phyloP scores from a whole-genome alignment of 306 rosid genomes.

The Gastrolobium villosum region DNA sequence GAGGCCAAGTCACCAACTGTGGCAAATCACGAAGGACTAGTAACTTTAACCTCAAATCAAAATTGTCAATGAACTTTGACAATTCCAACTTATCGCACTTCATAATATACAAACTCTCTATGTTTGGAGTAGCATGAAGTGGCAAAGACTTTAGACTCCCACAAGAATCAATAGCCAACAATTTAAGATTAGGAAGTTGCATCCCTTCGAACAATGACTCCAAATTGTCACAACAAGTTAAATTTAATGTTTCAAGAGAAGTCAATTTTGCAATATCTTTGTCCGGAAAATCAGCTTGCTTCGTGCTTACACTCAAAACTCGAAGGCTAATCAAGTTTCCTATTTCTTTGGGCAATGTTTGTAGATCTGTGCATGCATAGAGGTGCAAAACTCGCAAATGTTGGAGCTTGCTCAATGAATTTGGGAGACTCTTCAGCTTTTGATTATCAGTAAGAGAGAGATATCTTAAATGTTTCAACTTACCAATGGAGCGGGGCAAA shows the following conservation, averaged over 20 bases:
- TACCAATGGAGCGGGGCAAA: neutral
- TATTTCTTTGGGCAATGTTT: neutral
- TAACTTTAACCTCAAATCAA: neutral
- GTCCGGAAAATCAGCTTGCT: neutral
- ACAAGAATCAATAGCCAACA: fast-evolving
- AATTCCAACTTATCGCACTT: neutral
- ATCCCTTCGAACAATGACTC: slow-evolving; percentile 1
- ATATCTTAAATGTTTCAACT: neutral
- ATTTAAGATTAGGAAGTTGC: neutral
- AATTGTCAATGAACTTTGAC: neutral
- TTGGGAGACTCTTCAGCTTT: neutral
- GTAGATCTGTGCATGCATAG: neutral
- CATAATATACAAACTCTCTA: neutral
- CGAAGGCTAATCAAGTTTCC: slow-evolving; percentile 21
- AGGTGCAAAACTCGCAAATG: neutral
- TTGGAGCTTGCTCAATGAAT: neutral
- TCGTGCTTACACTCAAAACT: neutral
- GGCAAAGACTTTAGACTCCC: neutral
- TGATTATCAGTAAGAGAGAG: neutral
- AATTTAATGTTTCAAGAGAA: neutral
- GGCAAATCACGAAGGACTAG: neutral
- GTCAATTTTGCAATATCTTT: slow-evolving; percentile 17
- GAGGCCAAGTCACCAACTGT: neutral
- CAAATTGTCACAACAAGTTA: neutral
- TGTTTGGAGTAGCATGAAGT: neutral